A percentile compares a stretch with the other conserved stretches of the same genome.
phyloP scores from a whole-genome alignment of 169 alveolate species.

The Plasmodium cynomolgi region DNA sequence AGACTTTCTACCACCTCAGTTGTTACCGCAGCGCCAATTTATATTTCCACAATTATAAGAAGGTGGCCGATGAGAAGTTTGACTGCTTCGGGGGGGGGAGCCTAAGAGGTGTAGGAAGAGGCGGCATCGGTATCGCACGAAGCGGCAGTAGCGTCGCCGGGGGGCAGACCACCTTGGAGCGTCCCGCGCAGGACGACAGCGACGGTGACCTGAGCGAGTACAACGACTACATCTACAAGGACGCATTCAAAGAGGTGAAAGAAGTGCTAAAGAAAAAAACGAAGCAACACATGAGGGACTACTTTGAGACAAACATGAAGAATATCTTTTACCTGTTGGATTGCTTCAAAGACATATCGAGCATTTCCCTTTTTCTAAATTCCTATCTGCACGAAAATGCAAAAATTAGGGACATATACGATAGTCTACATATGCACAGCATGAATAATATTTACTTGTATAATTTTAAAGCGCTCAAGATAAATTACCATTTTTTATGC shows the following conservation, averaged over 20 bases:
- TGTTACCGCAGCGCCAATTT: constrained; percentile 16
- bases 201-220: constrained; percentile 8
- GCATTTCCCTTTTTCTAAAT: constrained; percentile 25
- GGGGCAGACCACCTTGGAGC: not conserved
- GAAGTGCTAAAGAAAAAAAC: constrained; percentile 15
- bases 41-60: constrained; percentile 56
- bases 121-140: not conserved
- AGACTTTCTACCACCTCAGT: constrained; percentile 42
- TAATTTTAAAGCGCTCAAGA: constrained; percentile 26
- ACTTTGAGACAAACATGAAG: constrained; percentile 20
- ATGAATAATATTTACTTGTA: constrained; percentile 53
- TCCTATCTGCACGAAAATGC: constrained; percentile 22
- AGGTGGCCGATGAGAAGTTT: not conserved
- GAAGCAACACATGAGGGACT: constrained; percentile 1
- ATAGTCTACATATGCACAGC: constrained; percentile 1
- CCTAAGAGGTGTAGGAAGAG: not conserved
- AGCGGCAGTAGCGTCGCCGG: not conserved
- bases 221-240: constrained; percentile 42
- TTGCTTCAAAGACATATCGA: constrained; percentile 29
- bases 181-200: not conserved
- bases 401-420: constrained; percentile 17
- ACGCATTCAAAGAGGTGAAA: constrained; percentile 26
- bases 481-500: constrained; percentile 40
- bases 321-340: constrained; percentile 19
- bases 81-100: not conserved